phyloP scores from a whole-genome alignment of 768 basidiomycete genomes.

The Tulasnella calospora region DNA sequence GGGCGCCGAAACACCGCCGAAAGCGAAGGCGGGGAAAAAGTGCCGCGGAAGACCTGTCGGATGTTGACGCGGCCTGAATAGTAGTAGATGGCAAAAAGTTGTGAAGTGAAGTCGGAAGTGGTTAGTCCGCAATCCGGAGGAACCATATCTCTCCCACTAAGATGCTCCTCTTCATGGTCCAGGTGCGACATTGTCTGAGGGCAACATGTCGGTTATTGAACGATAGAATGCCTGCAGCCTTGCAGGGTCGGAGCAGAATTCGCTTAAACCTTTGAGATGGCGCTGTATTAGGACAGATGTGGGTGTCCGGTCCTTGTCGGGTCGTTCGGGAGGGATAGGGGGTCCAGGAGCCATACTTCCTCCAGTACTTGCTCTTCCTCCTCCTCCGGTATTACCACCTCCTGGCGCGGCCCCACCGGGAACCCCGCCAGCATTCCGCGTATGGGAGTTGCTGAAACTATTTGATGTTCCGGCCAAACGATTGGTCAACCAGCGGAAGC shows the following conservation, averaged over 20 bases:
- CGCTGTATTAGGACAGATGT: constrained; percentile 32
- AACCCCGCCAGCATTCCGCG: not conserved
- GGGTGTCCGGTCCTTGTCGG: constrained; percentile 52
- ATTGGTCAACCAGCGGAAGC: constrained; percentile 88
- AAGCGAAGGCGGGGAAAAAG: not conserved
- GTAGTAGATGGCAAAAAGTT: not conserved
- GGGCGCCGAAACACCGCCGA: constrained; percentile 22
- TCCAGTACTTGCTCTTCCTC: constrained; percentile 47
- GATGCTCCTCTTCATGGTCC: not conserved
- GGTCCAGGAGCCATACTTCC: too few relatives aligned
- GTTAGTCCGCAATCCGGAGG: not conserved
- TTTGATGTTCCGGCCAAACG: constrained; percentile 60
- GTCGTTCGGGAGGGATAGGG: constrained; percentile 37
- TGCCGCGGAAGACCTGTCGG: not conserved
- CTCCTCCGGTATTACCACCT: constrained; percentile 40
- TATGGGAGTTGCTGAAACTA: not conserved
- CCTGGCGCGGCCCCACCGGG: not conserved
- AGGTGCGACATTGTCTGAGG: constrained; percentile 21
- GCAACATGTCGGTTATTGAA: constrained; percentile 55
- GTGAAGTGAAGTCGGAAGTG: not conserved
- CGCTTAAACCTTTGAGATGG: constrained; percentile 43
- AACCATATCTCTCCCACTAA: not conserved
- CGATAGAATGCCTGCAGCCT: constrained; percentile 65
- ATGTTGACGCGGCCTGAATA: not conserved
- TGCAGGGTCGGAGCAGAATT: constrained; percentile 59